Conservation (phyloP, 306 rosid genomes). For the Prunus fruticosa region DNA sequence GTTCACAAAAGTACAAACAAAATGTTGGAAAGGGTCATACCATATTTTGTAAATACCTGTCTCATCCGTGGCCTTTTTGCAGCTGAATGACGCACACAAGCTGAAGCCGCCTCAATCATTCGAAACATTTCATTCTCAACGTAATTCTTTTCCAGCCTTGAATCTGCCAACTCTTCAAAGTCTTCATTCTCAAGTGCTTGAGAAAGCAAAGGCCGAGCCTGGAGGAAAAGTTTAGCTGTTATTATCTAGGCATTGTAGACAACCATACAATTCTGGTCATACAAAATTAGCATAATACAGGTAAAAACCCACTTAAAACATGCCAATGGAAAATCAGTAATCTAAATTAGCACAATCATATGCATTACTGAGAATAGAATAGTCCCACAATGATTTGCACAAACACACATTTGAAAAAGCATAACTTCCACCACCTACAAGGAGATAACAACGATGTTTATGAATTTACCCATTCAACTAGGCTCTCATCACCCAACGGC, state of each 20-base stretch:
- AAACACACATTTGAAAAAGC: background rate
- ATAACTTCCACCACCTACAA: background rate
- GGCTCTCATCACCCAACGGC: slow-evolving; percentile 94
- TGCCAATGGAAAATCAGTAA: background rate
- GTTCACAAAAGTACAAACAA: slow-evolving; percentile 2
- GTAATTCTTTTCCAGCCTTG: slow-evolving; percentile 63
- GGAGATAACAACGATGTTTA: background rate
- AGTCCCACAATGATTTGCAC: background rate
- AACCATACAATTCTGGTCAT: background rate
- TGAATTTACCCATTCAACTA: slow-evolving; percentile 92
- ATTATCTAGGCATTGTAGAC: background rate
- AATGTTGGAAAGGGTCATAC: background rate
- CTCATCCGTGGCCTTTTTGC: slow-evolving; percentile 83
- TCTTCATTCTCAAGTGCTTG: slow-evolving; percentile 62
- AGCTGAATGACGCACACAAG: slow-evolving; percentile 85
- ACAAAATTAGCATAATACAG: background rate
- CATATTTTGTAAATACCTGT: slow-evolving; percentile 50
- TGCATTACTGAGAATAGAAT: too few relatives aligned
- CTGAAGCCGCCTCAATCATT: slow-evolving; percentile 94
- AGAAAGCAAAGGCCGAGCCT: slow-evolving; percentile 81
- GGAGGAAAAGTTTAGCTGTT: slow-evolving; percentile 25
- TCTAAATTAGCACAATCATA: background rate
- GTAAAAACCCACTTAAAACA: background rate
- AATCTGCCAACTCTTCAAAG: slow-evolving; percentile 65
- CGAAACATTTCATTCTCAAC: slow-evolving; percentile 63